Base-by-base conservation (phyloP, 73 alveolate genomes). In the Paramecium sexaurelia region DNA sequence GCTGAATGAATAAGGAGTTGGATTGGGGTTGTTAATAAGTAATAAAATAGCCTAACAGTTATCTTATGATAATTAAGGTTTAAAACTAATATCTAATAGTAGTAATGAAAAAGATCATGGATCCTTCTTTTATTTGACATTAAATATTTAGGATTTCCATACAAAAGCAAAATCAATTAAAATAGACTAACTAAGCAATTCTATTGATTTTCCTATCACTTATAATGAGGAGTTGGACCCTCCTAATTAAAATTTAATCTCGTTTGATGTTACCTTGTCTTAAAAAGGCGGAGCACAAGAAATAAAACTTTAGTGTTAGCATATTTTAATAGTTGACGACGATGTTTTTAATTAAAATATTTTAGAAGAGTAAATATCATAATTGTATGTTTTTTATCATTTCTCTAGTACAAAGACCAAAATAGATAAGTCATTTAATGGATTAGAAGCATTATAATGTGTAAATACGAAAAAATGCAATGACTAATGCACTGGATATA, bases 241-340 rank as follows among this genome's bases (percentile, higher is more conserved):
- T 51, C 6, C 22, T 0, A 51, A 51, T 4, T 17, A 51, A 15
- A 51, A 51, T n/a, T n/a, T 51, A 1, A 20, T 1, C 5, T 3
- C 7, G 3, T 5, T 17, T n/a, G 67, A 51, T n/a, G 11, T 13
- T 7, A 15, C 17, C 17, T 3, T 51, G 6, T 51, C 2, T 5
- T 51, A n/a, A 51, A 51, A 51, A 17, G 41, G 41, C 6, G 6
- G 41, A 4, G 6, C 41, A 4, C 2, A 6, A 35, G 41, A 35
- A 2, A 35, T 6, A 4, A 51, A 51, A 35, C 36, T 37, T 1
- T n/a, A 3, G 22, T 78, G 90, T 22, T 19, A 24, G 10, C 90
- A 78, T 78, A 43, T 78, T 7, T 45, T 78, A 78, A 37, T 78
- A 1, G 90, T 43, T 43, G 90, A 78, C 24, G 90, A 78, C 24